phyloP scores from a whole-genome alignment of 371 early-diverging fungal species.

The Choanephora cucurbitarum region DNA sequence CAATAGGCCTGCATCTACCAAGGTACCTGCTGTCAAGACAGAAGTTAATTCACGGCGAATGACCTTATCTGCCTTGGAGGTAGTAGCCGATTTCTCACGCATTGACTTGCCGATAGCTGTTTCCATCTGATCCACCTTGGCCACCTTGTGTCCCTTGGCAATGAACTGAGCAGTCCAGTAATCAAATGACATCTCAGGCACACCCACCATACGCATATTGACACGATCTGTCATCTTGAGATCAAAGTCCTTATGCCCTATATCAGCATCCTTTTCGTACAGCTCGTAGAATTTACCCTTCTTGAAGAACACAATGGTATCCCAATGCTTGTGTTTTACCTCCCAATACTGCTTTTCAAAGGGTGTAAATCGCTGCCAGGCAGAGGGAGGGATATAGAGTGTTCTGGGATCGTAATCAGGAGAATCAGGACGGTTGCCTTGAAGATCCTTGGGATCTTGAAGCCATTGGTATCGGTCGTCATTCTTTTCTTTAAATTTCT shows the following conservation, averaged over 20 bases:
- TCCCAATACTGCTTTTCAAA: constrained; percentile 99
- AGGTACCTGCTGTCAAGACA: constrained; percentile 94
- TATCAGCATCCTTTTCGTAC: constrained; percentile 99
- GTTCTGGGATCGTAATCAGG: constrained; percentile 96
- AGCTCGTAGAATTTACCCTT: constrained; percentile 99
- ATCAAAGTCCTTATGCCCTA: constrained; percentile 97
- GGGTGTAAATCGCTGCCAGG: constrained; percentile 89
- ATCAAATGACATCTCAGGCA: constrained; percentile 96
- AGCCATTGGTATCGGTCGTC: constrained; percentile 89
- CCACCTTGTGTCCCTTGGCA: constrained; percentile 95
- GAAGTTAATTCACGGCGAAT: constrained; percentile 95
- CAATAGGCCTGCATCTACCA: constrained; percentile 88
- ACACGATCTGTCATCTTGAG: constrained; percentile 96
- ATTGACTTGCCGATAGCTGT: constrained; percentile 94
- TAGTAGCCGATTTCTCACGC: constrained; percentile 69
- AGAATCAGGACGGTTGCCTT: constrained; percentile 68
- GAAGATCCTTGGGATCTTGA: constrained; percentile 77
- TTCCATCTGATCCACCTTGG: constrained; percentile 99
- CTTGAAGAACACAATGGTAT: constrained; percentile 98
- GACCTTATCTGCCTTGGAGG: constrained; percentile 77
- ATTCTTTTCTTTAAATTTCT: constrained; percentile 81
- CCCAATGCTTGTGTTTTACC: constrained; percentile 95
- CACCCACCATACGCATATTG: constrained; percentile 99
- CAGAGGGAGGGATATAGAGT: constrained; percentile 80
- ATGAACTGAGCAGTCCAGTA: constrained; percentile 97